phyloP scores from a whole-genome alignment of 2,329 filamentous ascomycete genomes.

The Colletotrichum somersetense region DNA sequence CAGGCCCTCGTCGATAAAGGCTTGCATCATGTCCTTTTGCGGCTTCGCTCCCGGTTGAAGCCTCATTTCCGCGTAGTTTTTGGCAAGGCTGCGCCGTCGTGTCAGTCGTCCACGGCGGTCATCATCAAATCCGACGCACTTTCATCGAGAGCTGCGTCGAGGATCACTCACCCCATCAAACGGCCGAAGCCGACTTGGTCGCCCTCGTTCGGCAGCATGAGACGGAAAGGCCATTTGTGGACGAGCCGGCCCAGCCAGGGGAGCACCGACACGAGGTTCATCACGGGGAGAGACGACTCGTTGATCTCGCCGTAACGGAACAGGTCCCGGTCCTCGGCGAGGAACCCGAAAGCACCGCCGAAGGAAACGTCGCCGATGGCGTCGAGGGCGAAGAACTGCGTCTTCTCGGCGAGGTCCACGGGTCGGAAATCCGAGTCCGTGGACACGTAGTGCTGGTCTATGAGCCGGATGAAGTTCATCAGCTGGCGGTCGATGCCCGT shows the following conservation, averaged over 20 bases:
- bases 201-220: slow-evolving; percentile 55
- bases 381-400: slow-evolving; percentile 67
- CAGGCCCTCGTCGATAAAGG: slow-evolving; percentile 55
- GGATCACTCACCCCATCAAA: slow-evolving; percentile 49
- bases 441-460: slow-evolving; percentile 62
- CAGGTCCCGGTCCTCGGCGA: slow-evolving; percentile 62
- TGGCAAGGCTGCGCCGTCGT: slow-evolving; percentile 44
- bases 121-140: too few relatives aligned
- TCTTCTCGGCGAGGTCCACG: slow-evolving; percentile 63
- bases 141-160: background rate
- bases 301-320: slow-evolving; percentile 60
- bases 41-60: slow-evolving; percentile 45
- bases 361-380: slow-evolving; percentile 66
- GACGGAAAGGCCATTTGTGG: slow-evolving; percentile 55
- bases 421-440: slow-evolving; percentile 49
- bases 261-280: slow-evolving; percentile 58
- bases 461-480: slow-evolving; percentile 56
- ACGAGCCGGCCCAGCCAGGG: slow-evolving; percentile 57
- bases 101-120: background rate
- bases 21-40: slow-evolving; percentile 55
- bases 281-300: slow-evolving; percentile 56
- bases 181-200: slow-evolving; percentile 56
- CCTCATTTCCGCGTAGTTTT: slow-evolving; percentile 46
- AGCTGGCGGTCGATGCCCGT: slow-evolving; percentile 56
- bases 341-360: slow-evolving; percentile 64